Percentiles rank a stretch among this genome's conserved stretches.
Evolutionary conservation across 768 basidiomycete genomes (phyloP).

Genomic region (Grammothele lineata): DNA sequence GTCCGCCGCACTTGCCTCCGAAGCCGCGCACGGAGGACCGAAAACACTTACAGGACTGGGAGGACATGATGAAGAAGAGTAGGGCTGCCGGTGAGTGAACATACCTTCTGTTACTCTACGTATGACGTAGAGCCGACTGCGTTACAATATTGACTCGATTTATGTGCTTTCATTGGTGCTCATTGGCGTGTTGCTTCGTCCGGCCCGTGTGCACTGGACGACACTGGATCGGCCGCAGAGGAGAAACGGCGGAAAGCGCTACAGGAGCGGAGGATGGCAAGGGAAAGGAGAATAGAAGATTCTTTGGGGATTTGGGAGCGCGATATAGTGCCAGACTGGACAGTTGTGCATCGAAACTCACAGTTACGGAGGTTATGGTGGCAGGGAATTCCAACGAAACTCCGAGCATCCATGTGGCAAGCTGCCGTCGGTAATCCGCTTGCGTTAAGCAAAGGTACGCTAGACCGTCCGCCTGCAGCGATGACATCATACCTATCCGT

Average conservation of each 20-base stretch:
- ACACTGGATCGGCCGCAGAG: too few species aligned
- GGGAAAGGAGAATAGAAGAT: constrained; percentile 67
- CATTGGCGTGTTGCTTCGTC: neutral
- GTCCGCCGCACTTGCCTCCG: constrained; percentile 83
- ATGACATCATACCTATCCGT: constrained; percentile 37
- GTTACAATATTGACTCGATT: too few species aligned
- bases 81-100: constrained; percentile 57
- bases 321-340: constrained; percentile 81
- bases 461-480: neutral
- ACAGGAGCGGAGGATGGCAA: constrained; percentile 55
- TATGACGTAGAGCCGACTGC: neutral
- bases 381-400: constrained; percentile 80
- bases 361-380: constrained; percentile 76
- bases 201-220: too few species aligned
- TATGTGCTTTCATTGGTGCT: too few species aligned
- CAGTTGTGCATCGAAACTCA: constrained; percentile 61
- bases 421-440: constrained; percentile 80
- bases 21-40: constrained; percentile 72
- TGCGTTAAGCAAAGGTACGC: constrained; percentile 71
- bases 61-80: constrained; percentile 83
- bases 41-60: constrained; percentile 84
- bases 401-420: constrained; percentile 81
- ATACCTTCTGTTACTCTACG: neutral
- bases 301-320: constrained; percentile 74
- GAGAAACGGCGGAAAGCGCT: constrained; percentile 64